Evolutionary conservation across 169 alveolate genomes (phyloP), one percentile per base, ranked within the genome.

Genomic region (Perkinsus marinus): DNA sequence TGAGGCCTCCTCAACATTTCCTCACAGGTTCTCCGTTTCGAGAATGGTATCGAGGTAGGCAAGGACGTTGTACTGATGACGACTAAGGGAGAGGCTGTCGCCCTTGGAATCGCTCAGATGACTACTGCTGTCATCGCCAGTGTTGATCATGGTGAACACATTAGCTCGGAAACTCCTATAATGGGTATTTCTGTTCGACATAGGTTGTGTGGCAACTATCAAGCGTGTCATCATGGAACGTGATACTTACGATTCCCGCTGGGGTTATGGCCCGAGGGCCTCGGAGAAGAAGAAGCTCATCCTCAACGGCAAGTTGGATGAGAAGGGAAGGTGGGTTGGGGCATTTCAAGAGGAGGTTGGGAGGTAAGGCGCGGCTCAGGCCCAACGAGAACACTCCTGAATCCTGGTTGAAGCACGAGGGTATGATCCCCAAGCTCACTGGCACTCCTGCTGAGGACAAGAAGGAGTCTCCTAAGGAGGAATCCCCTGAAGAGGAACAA

Each of bases 191-290:
- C 43, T n/a, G 79, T 34, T 19, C 39, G 30, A 9, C n/a, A n/a
- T 7, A 36, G 89, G 39, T 30, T 96, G 96, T 39, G 99, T 98
- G 34, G 98, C 99, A 90, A 98, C 98, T 93, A 98, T 99, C 90
- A 99, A 99, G 96, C 97, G 99, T 93, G 99, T 98, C 68, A 98
- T 99, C 92, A 98, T 99, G 99, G 99, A 99, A 94, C 97, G 99
- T 89, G 99, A 99, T 92, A 98, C 99, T 39, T 99, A 99, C 96
- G 99, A 99, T 91, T 95, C 98, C 94, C 98, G 99, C 93, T 99
- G 99, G 99, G 99, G 99, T 69, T 97, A 96, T 92, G 99, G 99
- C 22, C 99, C 99, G 10, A 97, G 99, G 92, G 99, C 99, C 43
- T 92, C 98, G 39, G 99, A 98, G 95, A 99, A 99, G 98, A 98